Evolutionary conservation across 2,329 filamentous ascomycete species (phyloP), one percentile per base, ranked within the genome.

Genomic region (Trichoderma koningii): DNA sequence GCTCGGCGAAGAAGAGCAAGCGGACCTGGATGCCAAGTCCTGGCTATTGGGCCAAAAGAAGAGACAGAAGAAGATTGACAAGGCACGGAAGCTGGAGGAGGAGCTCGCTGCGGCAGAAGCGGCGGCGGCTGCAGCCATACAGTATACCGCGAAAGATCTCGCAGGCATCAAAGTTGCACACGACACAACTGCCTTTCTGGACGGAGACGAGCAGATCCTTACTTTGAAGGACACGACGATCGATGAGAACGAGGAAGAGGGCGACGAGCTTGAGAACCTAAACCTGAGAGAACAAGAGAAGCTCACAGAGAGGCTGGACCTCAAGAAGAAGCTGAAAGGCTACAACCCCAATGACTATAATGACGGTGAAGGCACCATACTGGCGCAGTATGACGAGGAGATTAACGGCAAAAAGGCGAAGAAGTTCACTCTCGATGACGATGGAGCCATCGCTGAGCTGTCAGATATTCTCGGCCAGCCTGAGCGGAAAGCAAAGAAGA

Each of bases 361-460:
- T 30, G 84, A 84, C 26, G 89, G 85, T 14, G 81, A 88, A 65
- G 83, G 83, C 19, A 84, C 85, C 6, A 87, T 99, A 26, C 79
- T 99, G 48, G 87, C 91, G 15, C 94, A 99, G 71, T 99, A 99
- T 73, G 95, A 98, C 71, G 95, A 98, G 69, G 94, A 97, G 73
- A 96, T 97, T 61, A 86, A 90, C 42, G 93, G 93, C 63, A 97
- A 96, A 78, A 95, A 96, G 79, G 81, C 84, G 64, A 97, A 96
- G 75, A 85, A 85, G 26, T 99, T 99, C 71, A 97, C 91, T 0
- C 81, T 99, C 17, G 92, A 96, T 75, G 88, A 88, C 2, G 84
- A 88, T 67, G 93, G 93, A 3, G 88, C 86, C 41, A 88, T 81
- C 26, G 84, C 85, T 15, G 88, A 91, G 70, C 81, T 89, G 55